phyloP scores from a whole-genome alignment of 2,329 filamentous ascomycete species.

The Aspergillaceae sp. region DNA sequence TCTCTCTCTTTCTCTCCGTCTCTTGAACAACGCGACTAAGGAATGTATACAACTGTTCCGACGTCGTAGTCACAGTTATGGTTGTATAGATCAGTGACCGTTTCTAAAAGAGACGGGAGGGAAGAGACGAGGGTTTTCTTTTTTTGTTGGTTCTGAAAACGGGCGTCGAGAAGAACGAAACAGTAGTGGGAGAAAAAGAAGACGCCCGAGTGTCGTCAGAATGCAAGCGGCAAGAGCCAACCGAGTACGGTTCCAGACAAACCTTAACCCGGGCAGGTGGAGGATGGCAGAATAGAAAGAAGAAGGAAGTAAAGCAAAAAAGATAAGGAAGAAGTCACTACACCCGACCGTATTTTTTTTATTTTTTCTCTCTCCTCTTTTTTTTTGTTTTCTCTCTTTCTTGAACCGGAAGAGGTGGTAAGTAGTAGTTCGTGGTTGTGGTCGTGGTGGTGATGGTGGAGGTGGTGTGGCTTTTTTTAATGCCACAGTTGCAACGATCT shows the following conservation, averaged over 20 bases:
- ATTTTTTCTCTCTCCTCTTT: slow-evolving; percentile 2
- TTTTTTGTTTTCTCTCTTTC: neutral
- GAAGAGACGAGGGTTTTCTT: too few species aligned
- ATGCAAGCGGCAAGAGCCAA: slow-evolving; percentile 28
- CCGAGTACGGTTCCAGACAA: slow-evolving; percentile 24
- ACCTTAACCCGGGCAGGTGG: slow-evolving; percentile 15
- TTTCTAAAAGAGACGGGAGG: too few species aligned
- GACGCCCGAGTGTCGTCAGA: slow-evolving; percentile 26
- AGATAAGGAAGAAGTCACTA: neutral
- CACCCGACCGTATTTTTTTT: slow-evolving; percentile 1
- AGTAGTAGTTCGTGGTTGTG: too few species aligned
- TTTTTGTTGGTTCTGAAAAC: too few species aligned
- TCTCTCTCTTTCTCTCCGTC: too few species aligned
- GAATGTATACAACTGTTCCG: too few species aligned
- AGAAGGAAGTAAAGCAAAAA: neutral
- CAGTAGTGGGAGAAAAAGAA: slow-evolving; percentile 1
- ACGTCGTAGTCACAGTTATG: too few species aligned
- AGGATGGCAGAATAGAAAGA: neutral
- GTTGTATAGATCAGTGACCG: too few species aligned
- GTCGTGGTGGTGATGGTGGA: neutral
- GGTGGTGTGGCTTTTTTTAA: neutral
- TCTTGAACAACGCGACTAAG: too few species aligned
- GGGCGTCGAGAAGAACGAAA: neutral
- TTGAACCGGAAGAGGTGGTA: too few species aligned
- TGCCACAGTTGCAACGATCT: neutral